These are phyloP conservation scores for Leishmania braziliensis DNA, from an alignment of 208 protist species.

Conservation along the genomic window DNA sequence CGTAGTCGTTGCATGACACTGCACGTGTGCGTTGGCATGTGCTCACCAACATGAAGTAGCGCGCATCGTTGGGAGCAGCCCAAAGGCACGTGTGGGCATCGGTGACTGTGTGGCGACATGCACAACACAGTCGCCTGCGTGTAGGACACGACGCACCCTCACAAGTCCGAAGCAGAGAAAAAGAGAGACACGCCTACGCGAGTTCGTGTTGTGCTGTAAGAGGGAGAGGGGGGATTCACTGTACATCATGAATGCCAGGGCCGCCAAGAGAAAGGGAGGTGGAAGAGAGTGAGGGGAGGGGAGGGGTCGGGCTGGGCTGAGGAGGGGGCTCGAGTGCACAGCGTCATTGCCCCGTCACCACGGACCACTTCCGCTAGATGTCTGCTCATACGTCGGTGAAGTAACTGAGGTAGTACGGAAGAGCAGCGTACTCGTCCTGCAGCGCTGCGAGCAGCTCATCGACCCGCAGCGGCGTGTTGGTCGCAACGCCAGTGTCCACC, in stretches of 20 bases:
- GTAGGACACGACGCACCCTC: not conserved
- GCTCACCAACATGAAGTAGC: conserved; percentile 2
- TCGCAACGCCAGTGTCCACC: conserved; percentile 29
- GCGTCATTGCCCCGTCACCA: not conserved
- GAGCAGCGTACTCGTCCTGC: conserved; percentile 37
- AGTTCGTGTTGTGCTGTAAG: not conserved
- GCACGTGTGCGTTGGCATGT: conserved; percentile 1
- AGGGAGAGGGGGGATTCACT: not conserved
- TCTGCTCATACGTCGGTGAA: conserved; percentile 6
- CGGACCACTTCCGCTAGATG: not conserved
- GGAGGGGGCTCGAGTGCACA: not conserved
- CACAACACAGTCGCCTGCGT: not conserved
- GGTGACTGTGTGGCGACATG: not conserved
- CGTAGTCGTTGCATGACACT: not conserved
- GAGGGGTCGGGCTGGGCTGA: not conserved
- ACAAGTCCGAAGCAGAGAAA: not conserved
- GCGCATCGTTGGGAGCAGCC: not conserved
- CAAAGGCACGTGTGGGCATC: not conserved
- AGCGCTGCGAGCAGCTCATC: conserved; percentile 34
- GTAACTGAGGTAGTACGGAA: conserved; percentile 54
- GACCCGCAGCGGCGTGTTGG: conserved; percentile 20
- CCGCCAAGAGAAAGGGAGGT: not conserved
- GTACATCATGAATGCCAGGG: conserved; percentile 1
- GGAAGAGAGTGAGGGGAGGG: not conserved
- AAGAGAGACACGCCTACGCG: not conserved